Base-by-base conservation (phyloP, 129 eudicot species). In the Helianthus annuus region DNA sequence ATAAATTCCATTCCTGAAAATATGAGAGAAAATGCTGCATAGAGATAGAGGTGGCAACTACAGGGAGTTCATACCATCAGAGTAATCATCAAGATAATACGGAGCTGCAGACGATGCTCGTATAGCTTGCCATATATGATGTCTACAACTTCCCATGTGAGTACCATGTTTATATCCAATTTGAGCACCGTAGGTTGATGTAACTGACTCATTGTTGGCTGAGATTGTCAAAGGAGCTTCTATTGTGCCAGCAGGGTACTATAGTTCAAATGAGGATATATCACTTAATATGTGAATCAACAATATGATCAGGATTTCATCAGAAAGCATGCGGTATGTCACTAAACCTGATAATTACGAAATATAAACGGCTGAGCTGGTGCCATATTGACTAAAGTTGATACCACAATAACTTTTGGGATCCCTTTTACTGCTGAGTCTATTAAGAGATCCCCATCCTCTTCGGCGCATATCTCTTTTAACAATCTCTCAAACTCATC, bases 71-170 rank as follows among this genome's bases (percentile, higher is more conserved):
- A 66, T 85, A 93, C 98, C 98, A 82, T 93, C 92, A 29, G 96
- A 82, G 83, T 74, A 93, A 89, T 93, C 98, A 85, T 93, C 98
- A 42, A 93, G 87, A 82, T 93, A 93, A 74, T 93, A 93, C 36
- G 98, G 98, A 65, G 98, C 98, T 3, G 98, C 98, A 63, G 98
- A 93, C 72, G 98, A 93, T 38, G 98, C 98, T 85, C 98, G 85
- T 75, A 93, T 93, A 71, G 95, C 96, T 75, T 93, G 92, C 98
- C 98, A 93, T 63, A 89, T 51, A 64, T 82, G 88, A 83, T 89
- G 95, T 79, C 85, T 89, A 72, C 98, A 93, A 67, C 96, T 89
- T 80, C 98, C 98, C 48, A 93, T 76, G 70, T 82, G 84, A 58
- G 96, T 89, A 80, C 75, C 89, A 10, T 86, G 82, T 64, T 84